Base-by-base conservation (phyloP, 495 filamentous ascomycete genomes). In the Filosporella fistucella region DNA sequence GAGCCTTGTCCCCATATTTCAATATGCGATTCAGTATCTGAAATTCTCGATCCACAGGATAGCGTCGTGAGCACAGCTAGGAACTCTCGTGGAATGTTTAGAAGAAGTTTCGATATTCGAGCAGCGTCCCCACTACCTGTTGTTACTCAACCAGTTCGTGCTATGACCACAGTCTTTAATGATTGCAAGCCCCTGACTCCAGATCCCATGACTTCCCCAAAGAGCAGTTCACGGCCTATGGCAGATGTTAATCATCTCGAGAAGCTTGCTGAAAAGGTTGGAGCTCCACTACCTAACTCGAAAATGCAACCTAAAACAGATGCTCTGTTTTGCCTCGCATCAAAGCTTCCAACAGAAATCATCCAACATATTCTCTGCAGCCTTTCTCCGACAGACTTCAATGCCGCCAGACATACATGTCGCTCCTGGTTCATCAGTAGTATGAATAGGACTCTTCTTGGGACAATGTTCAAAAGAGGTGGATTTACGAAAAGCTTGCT, bases 361-460 rank as follows among this genome's bases (percentile, higher is more conserved):
- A 23, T 88, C 0, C 71, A 83, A 32, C 67, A 77, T 4, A 78
- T 88, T 3, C 81, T 77, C 48, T 48, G 45, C 9, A 65, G 75
- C 51, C 64, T 86, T 5, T 60, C 63, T 10, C 82, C 85, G 0
- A 46, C 66, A 4, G 81, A 84, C 54, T 87, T 88, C 56, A 72
- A 88, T 55, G 71, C 78, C 51, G 82, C 84, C 11, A 71, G 85
- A 37, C 75, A 78, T 42, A 75, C 76, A 8, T 88, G 85, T 52
- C 75, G 73, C 37, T 67, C 67, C 38, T 89, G 84, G 85, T 80
- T 84, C 70, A 67, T 72, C 12, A 72, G 74, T 26, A 80, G 82
- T 32, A 63, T 88, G n/a, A 65, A 83, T 21, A 55, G 58, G 29
- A 60, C 52, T 0, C 53, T 88, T 7, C 64, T 88, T 18, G 61